Percentiles rank a stretch among this genome's conserved stretches.
phyloP scores from a whole-genome alignment of 2,329 filamentous ascomycete species.

The Epichloe scottii region DNA sequence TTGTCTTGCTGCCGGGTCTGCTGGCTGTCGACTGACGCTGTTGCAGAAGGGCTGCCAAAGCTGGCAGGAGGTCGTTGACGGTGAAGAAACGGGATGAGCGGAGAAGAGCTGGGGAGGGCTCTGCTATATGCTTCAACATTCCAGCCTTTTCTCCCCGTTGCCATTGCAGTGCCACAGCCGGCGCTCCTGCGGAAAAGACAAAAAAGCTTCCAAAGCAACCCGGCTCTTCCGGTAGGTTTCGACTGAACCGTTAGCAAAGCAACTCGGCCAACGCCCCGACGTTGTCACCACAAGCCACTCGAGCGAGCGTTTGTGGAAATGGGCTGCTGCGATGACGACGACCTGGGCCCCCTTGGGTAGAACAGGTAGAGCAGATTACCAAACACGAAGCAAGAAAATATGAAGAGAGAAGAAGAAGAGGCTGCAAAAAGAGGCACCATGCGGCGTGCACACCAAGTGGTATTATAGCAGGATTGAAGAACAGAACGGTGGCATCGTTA shows the following conservation, averaged over 20 bases:
- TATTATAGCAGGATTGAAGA: neutral
- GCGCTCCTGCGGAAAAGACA: neutral
- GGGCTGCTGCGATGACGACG: neutral
- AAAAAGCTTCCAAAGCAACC: neutral
- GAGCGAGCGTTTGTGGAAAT: neutral
- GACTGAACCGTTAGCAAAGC: neutral
- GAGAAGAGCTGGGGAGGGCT: slow-evolving; percentile 10
- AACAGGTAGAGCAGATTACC: neutral
- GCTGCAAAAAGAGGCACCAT: neutral
- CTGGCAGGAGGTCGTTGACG: slow-evolving; percentile 35
- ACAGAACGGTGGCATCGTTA: neutral
- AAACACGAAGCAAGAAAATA: neutral
- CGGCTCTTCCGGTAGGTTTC: neutral
- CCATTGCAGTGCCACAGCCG: slow-evolving; percentile 9
- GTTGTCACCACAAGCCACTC: neutral
- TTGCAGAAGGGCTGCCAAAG: slow-evolving; percentile 10
- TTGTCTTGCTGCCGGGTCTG: slow-evolving; percentile 10
- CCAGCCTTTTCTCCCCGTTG: slow-evolving; percentile 6
- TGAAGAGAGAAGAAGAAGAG: neutral
- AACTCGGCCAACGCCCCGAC: neutral
- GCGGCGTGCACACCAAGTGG: neutral
- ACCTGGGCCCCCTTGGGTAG: neutral
- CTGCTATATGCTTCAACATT: slow-evolving; percentile 4
- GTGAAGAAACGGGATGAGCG: slow-evolving; percentile 32
- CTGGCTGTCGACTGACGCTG: neutral